Percentiles rank a stretch among this genome's conserved stretches.
Conservation (phyloP, 2,329 filamentous ascomycete species). For the Graphilbum ipis-grandicollis region DNA sequence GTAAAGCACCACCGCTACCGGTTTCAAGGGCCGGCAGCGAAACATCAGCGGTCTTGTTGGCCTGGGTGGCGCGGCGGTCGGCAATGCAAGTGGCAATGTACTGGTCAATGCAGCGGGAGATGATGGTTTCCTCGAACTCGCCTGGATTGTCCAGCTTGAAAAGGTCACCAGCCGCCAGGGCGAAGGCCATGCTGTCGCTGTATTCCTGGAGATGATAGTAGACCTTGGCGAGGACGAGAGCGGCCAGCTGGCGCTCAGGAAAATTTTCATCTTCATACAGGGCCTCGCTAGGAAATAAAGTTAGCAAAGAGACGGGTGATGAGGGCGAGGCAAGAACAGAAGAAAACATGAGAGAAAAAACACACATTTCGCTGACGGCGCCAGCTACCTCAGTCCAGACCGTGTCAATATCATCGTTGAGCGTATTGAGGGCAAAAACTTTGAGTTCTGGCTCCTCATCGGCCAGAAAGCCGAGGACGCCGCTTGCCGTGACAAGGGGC, state of each 20-base stretch:
- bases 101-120: constrained; percentile 94
- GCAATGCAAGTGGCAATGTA: constrained; percentile 64
- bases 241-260: constrained; percentile 82
- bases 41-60: constrained; percentile 21
- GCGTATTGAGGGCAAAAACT: constrained; percentile 83
- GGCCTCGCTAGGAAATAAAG: constrained; percentile 49
- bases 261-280: constrained; percentile 95
- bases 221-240: constrained; percentile 88
- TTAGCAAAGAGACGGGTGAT: neutral
- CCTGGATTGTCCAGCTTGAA: constrained; percentile 83
- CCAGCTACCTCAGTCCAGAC: constrained; percentile 96
- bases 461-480: constrained; percentile 84
- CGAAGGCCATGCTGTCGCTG: constrained; percentile 98
- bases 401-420: constrained; percentile 92
- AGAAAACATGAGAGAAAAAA: neutral
- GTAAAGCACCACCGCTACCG: constrained; percentile 53
- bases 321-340: constrained; percentile 7
- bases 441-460: constrained; percentile 90
- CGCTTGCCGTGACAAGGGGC: constrained; percentile 88
- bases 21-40: constrained; percentile 57
- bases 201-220: constrained; percentile 99
- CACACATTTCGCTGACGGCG: constrained; percentile 79
- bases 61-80: constrained; percentile 27
- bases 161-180: constrained; percentile 80
- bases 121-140: constrained; percentile 98